Percentiles rank a stretch among this genome's conserved stretches.
phyloP scores from a whole-genome alignment of 2,329 filamentous ascomycete species.

The Cadophora sp. region DNA sequence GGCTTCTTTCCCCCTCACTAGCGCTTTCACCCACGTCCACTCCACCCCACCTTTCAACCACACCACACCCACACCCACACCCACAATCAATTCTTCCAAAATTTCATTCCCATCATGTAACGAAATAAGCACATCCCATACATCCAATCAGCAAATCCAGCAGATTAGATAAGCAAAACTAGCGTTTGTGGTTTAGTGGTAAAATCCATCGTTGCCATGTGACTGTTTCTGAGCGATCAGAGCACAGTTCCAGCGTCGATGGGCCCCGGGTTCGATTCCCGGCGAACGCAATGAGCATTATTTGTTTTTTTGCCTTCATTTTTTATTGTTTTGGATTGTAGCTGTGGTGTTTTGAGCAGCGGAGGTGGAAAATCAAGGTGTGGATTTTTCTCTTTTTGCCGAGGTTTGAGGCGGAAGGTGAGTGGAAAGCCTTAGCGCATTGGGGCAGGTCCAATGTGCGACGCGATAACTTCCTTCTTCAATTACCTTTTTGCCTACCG shows the following conservation, averaged over 20 bases:
- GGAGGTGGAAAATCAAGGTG: not conserved
- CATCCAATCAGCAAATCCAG: not conserved
- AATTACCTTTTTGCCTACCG: no score
- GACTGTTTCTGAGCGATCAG: not conserved
- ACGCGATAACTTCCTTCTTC: no score
- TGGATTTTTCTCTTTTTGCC: no score
- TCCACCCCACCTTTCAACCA: no score
- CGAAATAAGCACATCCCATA: not conserved
- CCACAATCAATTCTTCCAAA: no score
- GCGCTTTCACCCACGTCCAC: no score
- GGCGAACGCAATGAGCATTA: slow-evolving; percentile 19
- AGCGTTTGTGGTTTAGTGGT: not conserved
- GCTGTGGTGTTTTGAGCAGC: not conserved
- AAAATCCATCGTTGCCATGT: not conserved
- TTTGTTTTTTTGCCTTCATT: not conserved
- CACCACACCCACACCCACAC: no score
- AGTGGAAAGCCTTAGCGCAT: no score
- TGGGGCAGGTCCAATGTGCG: no score
- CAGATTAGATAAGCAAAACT: not conserved
- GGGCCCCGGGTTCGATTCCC: slow-evolving; percentile 29
- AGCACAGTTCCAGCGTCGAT: not conserved
- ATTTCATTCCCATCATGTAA: no score
- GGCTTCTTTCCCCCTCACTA: no score
- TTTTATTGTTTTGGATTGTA: not conserved
- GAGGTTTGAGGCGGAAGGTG: no score